Percentiles rank a stretch among this genome's conserved stretches.
Evolutionary conservation across 495 filamentous ascomycete genomes (phyloP).

Genomic region (Penicillium pulvis): DNA sequence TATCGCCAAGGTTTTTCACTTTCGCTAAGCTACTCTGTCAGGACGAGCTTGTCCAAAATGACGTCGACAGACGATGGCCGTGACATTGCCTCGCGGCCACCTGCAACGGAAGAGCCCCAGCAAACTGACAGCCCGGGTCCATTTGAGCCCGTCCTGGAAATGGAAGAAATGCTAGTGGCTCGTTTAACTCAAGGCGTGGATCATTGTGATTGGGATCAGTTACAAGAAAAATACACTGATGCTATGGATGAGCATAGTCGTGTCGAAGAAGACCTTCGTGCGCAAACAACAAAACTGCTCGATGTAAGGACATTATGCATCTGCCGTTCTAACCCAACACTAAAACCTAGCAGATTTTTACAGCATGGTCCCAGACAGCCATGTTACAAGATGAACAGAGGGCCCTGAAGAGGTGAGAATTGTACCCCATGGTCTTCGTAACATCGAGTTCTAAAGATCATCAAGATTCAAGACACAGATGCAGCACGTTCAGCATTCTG

Average conservation of each 20-base stretch:
- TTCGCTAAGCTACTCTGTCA: neutral
- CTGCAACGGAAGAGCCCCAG: neutral
- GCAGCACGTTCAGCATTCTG: constrained; percentile 69
- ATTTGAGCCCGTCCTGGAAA: constrained; percentile 7
- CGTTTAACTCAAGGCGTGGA: constrained; percentile 32
- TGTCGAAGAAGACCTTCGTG: constrained; percentile 60
- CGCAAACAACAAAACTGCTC: constrained; percentile 63
- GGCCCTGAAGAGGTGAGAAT: constrained; percentile 62
- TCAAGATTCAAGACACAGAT: constrained; percentile 73
- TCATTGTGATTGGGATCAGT: constrained; percentile 65
- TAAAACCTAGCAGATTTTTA: constrained; percentile 55
- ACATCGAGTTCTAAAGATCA: neutral
- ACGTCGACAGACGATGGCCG: neutral
- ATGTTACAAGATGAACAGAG: constrained; percentile 69
- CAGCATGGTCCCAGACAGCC: constrained; percentile 67
- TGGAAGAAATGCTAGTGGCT: constrained; percentile 19
- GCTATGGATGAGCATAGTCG: constrained; percentile 60
- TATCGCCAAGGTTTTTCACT: neutral
- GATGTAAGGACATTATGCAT: constrained; percentile 45
- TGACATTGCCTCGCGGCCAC: neutral
- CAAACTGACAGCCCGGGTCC: constrained; percentile 17
- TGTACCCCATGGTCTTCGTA: neutral
- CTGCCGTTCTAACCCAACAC: neutral
- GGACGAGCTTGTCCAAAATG: neutral
- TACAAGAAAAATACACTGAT: constrained; percentile 62